Percentiles rank a stretch among this genome's conserved stretches.
Evolutionary conservation across 345 rosid species (phyloP).

Genomic region (Brassica cretica): DNA sequence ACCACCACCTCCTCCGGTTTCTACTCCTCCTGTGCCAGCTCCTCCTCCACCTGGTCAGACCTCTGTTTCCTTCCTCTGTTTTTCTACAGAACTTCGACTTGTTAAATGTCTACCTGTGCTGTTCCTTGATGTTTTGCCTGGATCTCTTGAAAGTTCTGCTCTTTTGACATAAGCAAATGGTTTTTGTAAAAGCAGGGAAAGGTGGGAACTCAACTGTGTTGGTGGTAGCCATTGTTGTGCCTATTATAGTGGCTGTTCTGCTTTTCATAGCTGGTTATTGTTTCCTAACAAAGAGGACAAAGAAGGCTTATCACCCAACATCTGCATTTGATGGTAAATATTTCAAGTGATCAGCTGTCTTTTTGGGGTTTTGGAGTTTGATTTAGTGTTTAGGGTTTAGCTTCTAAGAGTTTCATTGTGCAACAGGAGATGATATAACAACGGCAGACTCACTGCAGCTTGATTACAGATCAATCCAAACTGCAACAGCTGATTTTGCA

Average conservation of each 20-base stretch:
- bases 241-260: conserved; percentile 21
- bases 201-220: conserved; percentile 16
- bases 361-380: neutral
- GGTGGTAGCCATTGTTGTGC: conserved; percentile 45
- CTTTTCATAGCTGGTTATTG: conserved; percentile 42
- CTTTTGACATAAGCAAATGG: neutral
- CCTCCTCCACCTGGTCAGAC: conserved; percentile 25
- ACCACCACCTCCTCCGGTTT: neutral
- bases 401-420: neutral
- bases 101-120: neutral
- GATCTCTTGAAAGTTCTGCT: neutral
- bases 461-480: conserved; percentile 43
- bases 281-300: conserved; percentile 39
- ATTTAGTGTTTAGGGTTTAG: neutral
- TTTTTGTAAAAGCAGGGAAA: conserved; percentile 39
- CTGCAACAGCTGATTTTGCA: conserved; percentile 54
- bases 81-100: neutral
- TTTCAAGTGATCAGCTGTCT: neutral
- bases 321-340: conserved; percentile 42
- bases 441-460: conserved; percentile 50
- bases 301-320: conserved; percentile 20
- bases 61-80: conserved; percentile 4
- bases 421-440: conserved; percentile 42
- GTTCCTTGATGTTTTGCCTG: no score
- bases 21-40: conserved; percentile 18